These are phyloP conservation scores for Escallonia rubra DNA, from an alignment of 129 eudicot genomes.

Conservation along the genomic window DNA sequence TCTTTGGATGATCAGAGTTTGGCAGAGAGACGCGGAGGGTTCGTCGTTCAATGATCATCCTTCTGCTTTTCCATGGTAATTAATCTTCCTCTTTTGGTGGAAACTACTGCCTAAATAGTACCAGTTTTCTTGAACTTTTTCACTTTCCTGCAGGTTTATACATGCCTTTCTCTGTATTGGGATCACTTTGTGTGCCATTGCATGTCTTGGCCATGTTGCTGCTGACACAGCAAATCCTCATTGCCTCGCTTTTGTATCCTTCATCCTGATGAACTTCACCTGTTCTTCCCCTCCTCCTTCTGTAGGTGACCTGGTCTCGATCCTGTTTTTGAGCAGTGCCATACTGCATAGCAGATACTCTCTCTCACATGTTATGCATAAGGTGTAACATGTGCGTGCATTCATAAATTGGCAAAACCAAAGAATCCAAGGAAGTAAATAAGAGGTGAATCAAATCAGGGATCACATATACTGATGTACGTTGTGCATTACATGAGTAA, in stretches of 20 bases:
- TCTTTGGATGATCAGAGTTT: slow-evolving; percentile 21
- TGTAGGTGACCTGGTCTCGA: too few species aligned
- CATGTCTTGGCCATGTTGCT: slow-evolving; percentile 39
- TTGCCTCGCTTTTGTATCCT: slow-evolving; percentile 39
- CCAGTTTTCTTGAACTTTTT: not conserved
- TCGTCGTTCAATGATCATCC: not conserved
- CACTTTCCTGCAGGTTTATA: slow-evolving; percentile 23
- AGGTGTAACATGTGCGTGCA: too few species aligned
- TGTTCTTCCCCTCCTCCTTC: too few species aligned
- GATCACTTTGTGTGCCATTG: slow-evolving; percentile 18
- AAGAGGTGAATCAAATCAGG: too few species aligned
- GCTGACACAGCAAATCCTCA: slow-evolving; percentile 16
- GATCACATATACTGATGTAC: too few species aligned
- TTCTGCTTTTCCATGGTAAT: slow-evolving; percentile 25
- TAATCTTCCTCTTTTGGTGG: not conserved
- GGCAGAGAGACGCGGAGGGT: slow-evolving; percentile 14
- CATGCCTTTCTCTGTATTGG: slow-evolving; percentile 34
- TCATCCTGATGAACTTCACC: not conserved
- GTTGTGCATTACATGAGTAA: too few species aligned
- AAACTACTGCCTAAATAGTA: not conserved
- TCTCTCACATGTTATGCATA: too few species aligned
- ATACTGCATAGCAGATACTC: too few species aligned
- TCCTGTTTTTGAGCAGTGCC: too few species aligned
- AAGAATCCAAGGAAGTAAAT: too few species aligned
- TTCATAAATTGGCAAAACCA: too few species aligned